Base-by-base conservation (phyloP, 2,329 filamentous ascomycete species). In the Fusarium globosum region DNA sequence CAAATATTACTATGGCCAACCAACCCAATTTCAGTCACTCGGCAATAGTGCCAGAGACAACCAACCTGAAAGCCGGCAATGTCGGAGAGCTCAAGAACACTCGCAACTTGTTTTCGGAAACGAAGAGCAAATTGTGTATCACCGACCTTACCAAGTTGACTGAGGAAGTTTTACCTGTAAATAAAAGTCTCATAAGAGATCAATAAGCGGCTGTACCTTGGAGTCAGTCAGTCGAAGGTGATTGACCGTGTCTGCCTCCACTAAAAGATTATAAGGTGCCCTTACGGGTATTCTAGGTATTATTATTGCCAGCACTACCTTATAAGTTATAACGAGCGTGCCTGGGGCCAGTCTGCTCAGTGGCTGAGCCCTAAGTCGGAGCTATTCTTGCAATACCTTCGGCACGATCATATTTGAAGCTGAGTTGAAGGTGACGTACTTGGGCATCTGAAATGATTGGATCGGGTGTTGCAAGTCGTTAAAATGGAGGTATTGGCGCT, bases 321-420 rank as follows among this genome's bases (percentile, higher is more conserved):
- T 30, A 30, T 30, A 30, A 30, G 7, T 11, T 30, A 30, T 4
- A 12, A 36, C 8, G n/a, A 20, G 21, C n/a, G 3, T 36, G 16
- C 7, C 28, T 30, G 4, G 30, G 16, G 6, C 7, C 12, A 23
- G 5, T 23, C 30, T 33, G n/a, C 16, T 2, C 16, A 7, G 8
- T 20, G 0, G 12, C 6, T 36, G 4, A 15, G 9, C 9, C 6
- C 1, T 2, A 14, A 23, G 20, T 3, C 4, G 16, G 48, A 26
- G n/a, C 16, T 20, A 15, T 35, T 15, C 11, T 18, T 3, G 12
- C n/a, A 15, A 7, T 1, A 6, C 1, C 4, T 14, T 33, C 2
- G 6, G 11, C 4, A 51, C 4, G 16, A 13, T 2, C 6, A 16
- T 30, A 5, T 33, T n/a, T 18, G 18, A 28, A 26, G 18, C 7